phyloP scores from a whole-genome alignment of 352 stramenopile genomes.

The Plasmopara muralis region DNA sequence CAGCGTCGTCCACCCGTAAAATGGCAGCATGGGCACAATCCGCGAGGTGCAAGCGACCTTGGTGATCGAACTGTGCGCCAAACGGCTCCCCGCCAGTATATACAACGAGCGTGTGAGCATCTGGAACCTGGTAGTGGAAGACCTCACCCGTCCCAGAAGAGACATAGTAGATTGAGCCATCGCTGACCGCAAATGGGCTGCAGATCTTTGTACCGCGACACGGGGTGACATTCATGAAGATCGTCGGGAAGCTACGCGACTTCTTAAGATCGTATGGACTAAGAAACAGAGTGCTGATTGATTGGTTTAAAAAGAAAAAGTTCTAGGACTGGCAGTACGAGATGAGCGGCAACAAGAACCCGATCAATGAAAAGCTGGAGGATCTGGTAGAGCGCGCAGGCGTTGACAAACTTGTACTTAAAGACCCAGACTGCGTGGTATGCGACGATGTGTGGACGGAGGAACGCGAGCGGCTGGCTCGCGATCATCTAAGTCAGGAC shows the following conservation, averaged over 20 bases:
- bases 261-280: slow-evolving; percentile 15
- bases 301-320: neutral
- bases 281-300: neutral
- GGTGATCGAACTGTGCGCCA: slow-evolving; percentile 56
- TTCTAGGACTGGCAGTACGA: slow-evolving; percentile 9
- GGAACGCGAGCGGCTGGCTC: slow-evolving; percentile 65
- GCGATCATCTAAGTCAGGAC: slow-evolving; percentile 63
- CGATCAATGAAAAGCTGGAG: slow-evolving; percentile 70
- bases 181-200: slow-evolving; percentile 45
- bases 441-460: slow-evolving; percentile 81
- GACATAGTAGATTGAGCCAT: slow-evolving; percentile 55
- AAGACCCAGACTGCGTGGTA: slow-evolving; percentile 55
- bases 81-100: slow-evolving; percentile 67
- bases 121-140: slow-evolving; percentile 38
- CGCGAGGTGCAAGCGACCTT: slow-evolving; percentile 53
- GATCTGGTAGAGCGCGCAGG: slow-evolving; percentile 71
- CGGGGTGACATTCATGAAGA: slow-evolving; percentile 30
- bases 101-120: slow-evolving; percentile 40
- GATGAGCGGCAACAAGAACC: slow-evolving; percentile 48
- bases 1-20: slow-evolving; percentile 50
- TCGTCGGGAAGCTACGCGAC: slow-evolving; percentile 10
- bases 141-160: slow-evolving; percentile 66
- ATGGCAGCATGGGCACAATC: slow-evolving; percentile 72
- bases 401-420: slow-evolving; percentile 54
- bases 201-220: slow-evolving; percentile 71